Base-by-base conservation (phyloP, 2,329 filamentous ascomycete genomes). In the Nectriaceae sp. region DNA sequence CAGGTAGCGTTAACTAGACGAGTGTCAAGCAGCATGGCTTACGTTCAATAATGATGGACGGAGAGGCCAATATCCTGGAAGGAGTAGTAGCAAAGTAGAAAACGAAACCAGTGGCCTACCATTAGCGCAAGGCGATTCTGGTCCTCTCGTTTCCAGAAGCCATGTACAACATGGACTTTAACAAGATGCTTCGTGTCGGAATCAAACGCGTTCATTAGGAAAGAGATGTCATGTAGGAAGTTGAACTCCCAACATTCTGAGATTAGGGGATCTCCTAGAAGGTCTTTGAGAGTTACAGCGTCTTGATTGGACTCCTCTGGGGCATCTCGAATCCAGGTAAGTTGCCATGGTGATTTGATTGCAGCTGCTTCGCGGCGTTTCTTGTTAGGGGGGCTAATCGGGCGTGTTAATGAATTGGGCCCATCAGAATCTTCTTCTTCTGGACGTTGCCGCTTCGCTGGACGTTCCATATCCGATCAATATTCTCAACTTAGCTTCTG, bases 181-280 rank as follows among this genome's bases (percentile, higher is more conserved):
- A 83, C 74, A 3, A 76, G 64, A 20, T 72, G 61, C 8, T 72
- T 72, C 3, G 74, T 75, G 46, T 81, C 79, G 5, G 67, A 57
- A 52, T 84, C 78, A 44, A 85, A 77, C 4, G 79, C 74, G 20
- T 65, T 60, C 71, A 83, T 73, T 19, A 84, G 60, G 50, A 83
- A 85, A 36, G 73, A 67, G 11, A 85, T 66, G 55, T 88, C 79
- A 53, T 87, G 80, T 2, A 88, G 62, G 46, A 74, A 88, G 60
- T 89, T 88, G 66, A 89, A 89, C 46, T 85, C 77, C 85, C 85
- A 89, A 54, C 80, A 83, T 61, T 88, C 82, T 33, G 79, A 78
- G 46, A 94, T 89, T 53, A 90, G 74, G 0, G 88, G 87, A 63
- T 91, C 84, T 0, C 87, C 83, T 1, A 95, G 75, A 5, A 95